Base-by-base conservation (phyloP, 345 rosid genomes). In the Euphorbia tirucalli region DNA sequence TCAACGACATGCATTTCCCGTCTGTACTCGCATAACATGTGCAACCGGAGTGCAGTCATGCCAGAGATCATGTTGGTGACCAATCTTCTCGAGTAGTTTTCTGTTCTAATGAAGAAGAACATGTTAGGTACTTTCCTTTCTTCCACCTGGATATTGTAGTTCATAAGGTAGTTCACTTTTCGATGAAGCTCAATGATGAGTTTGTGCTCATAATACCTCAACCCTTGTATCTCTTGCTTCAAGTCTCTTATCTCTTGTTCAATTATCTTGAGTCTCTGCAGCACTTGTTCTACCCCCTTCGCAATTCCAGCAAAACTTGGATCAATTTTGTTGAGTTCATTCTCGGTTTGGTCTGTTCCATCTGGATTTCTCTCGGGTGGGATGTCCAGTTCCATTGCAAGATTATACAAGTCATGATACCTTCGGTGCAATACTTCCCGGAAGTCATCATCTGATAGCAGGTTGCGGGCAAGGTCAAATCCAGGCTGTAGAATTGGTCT, bases 201-300 rank as follows among this genome's bases (percentile, higher is more conserved):
- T 43, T 90, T 84, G 82, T 92, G 97, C 74, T 95, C 97, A 44
- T 89, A 90, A 78, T 90, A 90, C 78, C 94, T 86, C 72, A 95
- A 76, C 56, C 99, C 98, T 78, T 95, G 99, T 74, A 92, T 92
- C 88, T 95, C 98, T 71, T 90, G 96, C 83, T 92, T 95, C 80
- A 95, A 41, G 77, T 95, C 99, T 73, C 91, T 83, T 81, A 95
- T 90, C 83, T 92, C 99, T 75, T 92, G 97, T 78, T 90, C 99
- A 32, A 95, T 90, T 73, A 95, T 89, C 88, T 85, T 92, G 76
- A 92, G 79, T 74, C 97, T 85, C 81, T 89, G 91, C 82, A 92
- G 81, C 31, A 95, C 93, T 70, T 83, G 87, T 78, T 95, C 97
- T 49, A 92, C 87, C 1, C 98, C 99, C 77, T 84, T 92, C 14